Conservation (phyloP, 2,329 filamentous ascomycete species). For the Cercospora nicotianae region DNA sequence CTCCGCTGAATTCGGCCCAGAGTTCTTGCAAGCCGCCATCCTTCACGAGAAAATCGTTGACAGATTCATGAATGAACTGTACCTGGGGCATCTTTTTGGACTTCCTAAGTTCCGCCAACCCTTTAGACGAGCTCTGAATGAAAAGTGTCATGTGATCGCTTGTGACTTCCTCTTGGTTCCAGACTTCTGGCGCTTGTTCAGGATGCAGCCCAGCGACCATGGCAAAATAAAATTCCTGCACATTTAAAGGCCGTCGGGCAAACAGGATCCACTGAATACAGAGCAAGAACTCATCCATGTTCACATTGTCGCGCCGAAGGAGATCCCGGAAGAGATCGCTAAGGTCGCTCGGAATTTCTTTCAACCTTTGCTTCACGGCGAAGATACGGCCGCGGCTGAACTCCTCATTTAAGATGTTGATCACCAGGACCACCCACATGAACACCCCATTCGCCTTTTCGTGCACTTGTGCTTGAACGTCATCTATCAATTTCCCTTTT, state of each 20-base stretch:
- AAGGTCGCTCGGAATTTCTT: slow-evolving; percentile 46
- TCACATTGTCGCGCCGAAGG: slow-evolving; percentile 47
- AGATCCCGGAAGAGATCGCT: slow-evolving; percentile 55
- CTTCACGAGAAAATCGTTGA: slow-evolving; percentile 50
- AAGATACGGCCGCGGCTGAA: slow-evolving; percentile 36
- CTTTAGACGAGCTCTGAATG: slow-evolving; percentile 52
- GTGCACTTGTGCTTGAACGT: slow-evolving; percentile 38
- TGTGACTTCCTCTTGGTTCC: slow-evolving; percentile 27
- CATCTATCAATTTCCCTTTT: slow-evolving; percentile 21
- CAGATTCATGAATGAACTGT: slow-evolving; percentile 58
- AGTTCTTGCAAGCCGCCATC: slow-evolving; percentile 38
- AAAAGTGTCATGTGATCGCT: slow-evolving; percentile 36
- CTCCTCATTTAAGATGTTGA: slow-evolving; percentile 50
- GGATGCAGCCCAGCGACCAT: slow-evolving; percentile 36
- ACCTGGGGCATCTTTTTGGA: slow-evolving; percentile 36
- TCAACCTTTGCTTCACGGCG: slow-evolving; percentile 38
- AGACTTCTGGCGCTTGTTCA: slow-evolving; percentile 9
- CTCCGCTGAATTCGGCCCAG: slow-evolving; percentile 29
- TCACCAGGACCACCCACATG: slow-evolving; percentile 50
- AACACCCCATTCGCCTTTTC: slow-evolving; percentile 47
- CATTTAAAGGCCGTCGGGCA: slow-evolving; percentile 46
- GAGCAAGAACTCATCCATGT: slow-evolving; percentile 46
- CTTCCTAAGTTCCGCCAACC: slow-evolving; percentile 49
- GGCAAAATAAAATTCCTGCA: slow-evolving; percentile 50
- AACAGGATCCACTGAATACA: slow-evolving; percentile 59